Conservation (phyloP, 129 eudicot genomes). For the Pulicaria dysenterica region DNA sequence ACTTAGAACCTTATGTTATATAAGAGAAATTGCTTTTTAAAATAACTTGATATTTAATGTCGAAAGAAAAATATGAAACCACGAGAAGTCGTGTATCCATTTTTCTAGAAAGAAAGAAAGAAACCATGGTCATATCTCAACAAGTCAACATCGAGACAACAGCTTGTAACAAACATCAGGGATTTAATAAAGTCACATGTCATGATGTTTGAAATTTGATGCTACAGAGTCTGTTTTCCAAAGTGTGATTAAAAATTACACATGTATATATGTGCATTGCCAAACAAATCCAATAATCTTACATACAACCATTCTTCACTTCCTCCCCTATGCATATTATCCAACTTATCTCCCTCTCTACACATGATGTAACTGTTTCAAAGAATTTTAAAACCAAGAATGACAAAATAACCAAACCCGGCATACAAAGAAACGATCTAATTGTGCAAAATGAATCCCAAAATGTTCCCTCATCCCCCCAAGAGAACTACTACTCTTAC, state of each 20-base stretch:
- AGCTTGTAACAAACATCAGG: not conserved
- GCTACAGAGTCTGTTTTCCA: not conserved
- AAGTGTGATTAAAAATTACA: constrained; percentile 7
- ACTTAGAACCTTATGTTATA: no score
- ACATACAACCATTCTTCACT: constrained; percentile 33
- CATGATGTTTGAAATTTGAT: not conserved
- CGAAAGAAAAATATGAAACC: no score
- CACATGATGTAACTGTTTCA: constrained; percentile 21
- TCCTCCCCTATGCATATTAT: constrained; percentile 21
- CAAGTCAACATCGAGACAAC: no score
- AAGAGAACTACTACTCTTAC: not conserved
- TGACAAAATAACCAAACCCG: constrained; percentile 1
- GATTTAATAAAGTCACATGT: not conserved
- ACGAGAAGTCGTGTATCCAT: no score
- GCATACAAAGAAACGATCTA: constrained; percentile 23
- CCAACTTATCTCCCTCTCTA: constrained; percentile 7
- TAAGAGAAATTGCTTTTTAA: no score
- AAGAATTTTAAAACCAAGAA: constrained; percentile 33
- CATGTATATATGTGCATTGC: constrained; percentile 33
- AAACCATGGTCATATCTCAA: no score
- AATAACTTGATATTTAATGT: no score
- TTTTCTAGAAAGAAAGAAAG: no score
- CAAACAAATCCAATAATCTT: constrained; percentile 35
- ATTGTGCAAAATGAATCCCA: constrained; percentile 22
- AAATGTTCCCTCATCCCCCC: constrained; percentile 6